phyloP scores from a whole-genome alignment of 768 basidiomycete genomes.

The Mycena pura region DNA sequence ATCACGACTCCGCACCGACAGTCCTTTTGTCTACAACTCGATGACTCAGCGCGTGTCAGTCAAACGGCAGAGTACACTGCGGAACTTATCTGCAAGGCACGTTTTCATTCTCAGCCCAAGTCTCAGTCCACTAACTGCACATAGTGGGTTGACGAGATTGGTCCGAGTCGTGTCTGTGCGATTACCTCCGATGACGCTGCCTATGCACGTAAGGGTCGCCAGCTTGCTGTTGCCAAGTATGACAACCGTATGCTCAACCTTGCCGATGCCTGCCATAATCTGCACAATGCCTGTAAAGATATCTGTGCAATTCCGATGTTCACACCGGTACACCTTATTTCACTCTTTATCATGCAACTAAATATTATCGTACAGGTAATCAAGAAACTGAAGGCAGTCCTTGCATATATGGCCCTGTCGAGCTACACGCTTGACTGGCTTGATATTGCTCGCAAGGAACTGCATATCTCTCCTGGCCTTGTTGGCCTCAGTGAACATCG shows the following conservation, averaged over 20 bases:
- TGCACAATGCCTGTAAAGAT: background rate
- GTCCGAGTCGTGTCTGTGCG: background rate
- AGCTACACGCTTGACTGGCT: conserved; percentile 28
- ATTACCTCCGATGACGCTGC: background rate
- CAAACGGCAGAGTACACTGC: conserved; percentile 20
- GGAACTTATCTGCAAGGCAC: conserved; percentile 8
- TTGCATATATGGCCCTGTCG: conserved; percentile 24
- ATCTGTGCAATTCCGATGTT: background rate
- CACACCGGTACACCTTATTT: background rate
- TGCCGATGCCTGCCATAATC: background rate
- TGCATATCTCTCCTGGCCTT: conserved; percentile 27
- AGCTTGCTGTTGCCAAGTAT: background rate
- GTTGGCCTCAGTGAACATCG: conserved; percentile 28
- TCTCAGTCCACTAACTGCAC: background rate
- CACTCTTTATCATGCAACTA: no score
- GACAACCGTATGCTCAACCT: background rate
- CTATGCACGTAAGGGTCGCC: background rate
- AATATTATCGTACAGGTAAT: background rate
- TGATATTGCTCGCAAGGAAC: conserved; percentile 20
- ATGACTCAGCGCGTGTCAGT: conserved; percentile 22
- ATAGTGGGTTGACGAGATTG: background rate
- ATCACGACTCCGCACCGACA: conserved; percentile 11
- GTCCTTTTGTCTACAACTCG: conserved; percentile 14
- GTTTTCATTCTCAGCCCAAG: background rate
- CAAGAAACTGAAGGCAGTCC: background rate